These are phyloP conservation scores for Xylariaceae sp. DNA, from an alignment of 2,329 filamentous ascomycete species.

Conservation along the genomic window DNA sequence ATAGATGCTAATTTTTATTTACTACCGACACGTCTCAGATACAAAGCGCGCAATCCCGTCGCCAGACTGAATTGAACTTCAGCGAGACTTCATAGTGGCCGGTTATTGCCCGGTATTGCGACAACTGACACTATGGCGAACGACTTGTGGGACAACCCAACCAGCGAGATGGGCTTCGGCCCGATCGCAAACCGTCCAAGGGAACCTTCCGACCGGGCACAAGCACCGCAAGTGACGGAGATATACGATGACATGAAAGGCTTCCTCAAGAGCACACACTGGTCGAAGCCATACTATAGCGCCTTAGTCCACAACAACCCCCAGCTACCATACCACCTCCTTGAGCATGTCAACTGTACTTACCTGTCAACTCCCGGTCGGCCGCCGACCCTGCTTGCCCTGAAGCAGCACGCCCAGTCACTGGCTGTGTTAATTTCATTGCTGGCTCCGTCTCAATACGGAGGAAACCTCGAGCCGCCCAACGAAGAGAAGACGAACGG, in stretches of 20 bases:
- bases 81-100: background rate
- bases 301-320: constrained; percentile 34
- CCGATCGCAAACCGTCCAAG: background rate
- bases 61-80: background rate
- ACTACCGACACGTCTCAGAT: background rate
- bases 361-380: constrained; percentile 49
- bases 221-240: constrained; percentile 16
- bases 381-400: constrained; percentile 49
- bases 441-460: constrained; percentile 37
- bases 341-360: constrained; percentile 50
- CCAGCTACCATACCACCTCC: constrained; percentile 27
- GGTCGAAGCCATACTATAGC: constrained; percentile 38
- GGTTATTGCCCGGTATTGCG: background rate
- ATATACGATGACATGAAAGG: constrained; percentile 30
- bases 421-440: constrained; percentile 47
- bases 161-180: background rate
- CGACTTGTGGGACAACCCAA: too few species aligned
- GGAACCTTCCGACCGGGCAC: constrained; percentile 9
- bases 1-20: background rate
- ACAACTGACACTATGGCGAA: background rate
- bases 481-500: constrained; percentile 18
- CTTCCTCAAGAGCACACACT: constrained; percentile 38
- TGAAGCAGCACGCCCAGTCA: constrained; percentile 58
- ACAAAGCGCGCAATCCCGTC: constrained; percentile 1
- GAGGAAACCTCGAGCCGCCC: constrained; percentile 28